Evolutionary conservation across 2,329 filamentous ascomycete genomes (phyloP).

Genomic region (Fusarium virguliforme): DNA sequence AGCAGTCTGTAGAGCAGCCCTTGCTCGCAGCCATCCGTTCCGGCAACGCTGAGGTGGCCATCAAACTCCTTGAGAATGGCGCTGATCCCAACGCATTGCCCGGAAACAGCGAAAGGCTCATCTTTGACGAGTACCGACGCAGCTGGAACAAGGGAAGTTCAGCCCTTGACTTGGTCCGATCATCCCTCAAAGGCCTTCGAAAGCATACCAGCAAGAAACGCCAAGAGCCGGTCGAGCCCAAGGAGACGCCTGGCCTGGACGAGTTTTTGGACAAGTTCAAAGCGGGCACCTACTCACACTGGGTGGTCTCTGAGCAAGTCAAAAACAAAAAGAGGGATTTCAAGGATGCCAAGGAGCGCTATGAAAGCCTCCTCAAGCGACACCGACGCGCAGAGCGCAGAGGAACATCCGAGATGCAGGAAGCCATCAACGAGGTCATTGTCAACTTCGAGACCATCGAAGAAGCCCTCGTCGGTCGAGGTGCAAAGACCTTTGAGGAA

Average conservation of each 20-base stretch:
- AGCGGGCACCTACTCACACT: slow-evolving; percentile 74
- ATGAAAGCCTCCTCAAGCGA: slow-evolving; percentile 47
- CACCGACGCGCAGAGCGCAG: slow-evolving; percentile 27
- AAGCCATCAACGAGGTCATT: slow-evolving; percentile 61
- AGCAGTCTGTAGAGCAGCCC: slow-evolving; percentile 71
- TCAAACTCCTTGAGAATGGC: slow-evolving; percentile 74
- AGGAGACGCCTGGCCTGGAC: slow-evolving; percentile 59
- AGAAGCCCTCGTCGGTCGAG: slow-evolving; percentile 66
- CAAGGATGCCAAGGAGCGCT: slow-evolving; percentile 52
- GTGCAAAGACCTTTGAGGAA: slow-evolving; percentile 78
- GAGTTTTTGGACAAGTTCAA: slow-evolving; percentile 69
- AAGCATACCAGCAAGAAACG: slow-evolving; percentile 57
- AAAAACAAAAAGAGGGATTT: slow-evolving; percentile 53
- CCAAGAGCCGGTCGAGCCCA: slow-evolving; percentile 37
- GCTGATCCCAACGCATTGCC: slow-evolving; percentile 77
- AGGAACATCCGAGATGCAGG: slow-evolving; percentile 66
- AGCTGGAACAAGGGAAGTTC: slow-evolving; percentile 61
- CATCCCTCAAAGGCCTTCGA: slow-evolving; percentile 66
- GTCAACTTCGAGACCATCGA: slow-evolving; percentile 44
- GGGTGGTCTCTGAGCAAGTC: slow-evolving; percentile 63
- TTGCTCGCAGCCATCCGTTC: slow-evolving; percentile 72
- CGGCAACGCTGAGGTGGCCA: slow-evolving; percentile 63
- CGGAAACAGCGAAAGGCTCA: slow-evolving; percentile 54
- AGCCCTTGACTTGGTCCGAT: slow-evolving; percentile 73
- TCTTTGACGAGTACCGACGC: slow-evolving; percentile 55